phyloP scores from a whole-genome alignment of 2,329 filamentous ascomycete genomes.

The Arthrobotrys megalospora region DNA sequence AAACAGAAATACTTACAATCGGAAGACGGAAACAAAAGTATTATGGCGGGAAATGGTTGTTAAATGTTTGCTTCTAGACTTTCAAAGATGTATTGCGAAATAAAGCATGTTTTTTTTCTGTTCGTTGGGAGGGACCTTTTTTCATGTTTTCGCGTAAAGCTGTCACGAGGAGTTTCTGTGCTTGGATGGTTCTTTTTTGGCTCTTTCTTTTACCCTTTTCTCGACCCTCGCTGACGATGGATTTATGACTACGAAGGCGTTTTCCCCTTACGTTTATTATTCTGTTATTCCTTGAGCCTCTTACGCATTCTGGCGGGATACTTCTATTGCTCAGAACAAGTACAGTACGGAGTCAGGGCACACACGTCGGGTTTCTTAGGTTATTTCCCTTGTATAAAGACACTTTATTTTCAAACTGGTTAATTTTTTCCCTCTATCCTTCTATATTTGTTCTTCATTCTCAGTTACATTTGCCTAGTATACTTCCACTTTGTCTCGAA shows the following conservation, averaged over 20 bases:
- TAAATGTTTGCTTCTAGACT: slow-evolving; percentile 29
- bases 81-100: slow-evolving; percentile 52
- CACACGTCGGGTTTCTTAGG: slow-evolving; percentile 40
- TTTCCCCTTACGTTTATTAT: slow-evolving; percentile 6
- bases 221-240: slow-evolving; percentile 47
- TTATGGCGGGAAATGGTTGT: slow-evolving; percentile 16
- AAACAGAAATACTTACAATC: slow-evolving; percentile 37
- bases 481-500: not conserved
- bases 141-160: slow-evolving; percentile 27
- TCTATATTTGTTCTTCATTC: slow-evolving; percentile 18
- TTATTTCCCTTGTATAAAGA: slow-evolving; percentile 58
- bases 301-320: slow-evolving; percentile 35
- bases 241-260: slow-evolving; percentile 37
- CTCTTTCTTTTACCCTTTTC: slow-evolving; percentile 20
- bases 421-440: slow-evolving; percentile 4
- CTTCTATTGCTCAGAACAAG: slow-evolving; percentile 37
- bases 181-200: slow-evolving; percentile 3
- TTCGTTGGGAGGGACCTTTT: slow-evolving; percentile 27
- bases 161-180: slow-evolving; percentile 48
- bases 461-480: slow-evolving; percentile 1
- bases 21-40: slow-evolving; percentile 46
- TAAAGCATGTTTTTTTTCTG: slow-evolving; percentile 49
- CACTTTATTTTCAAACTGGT: slow-evolving; percentile 13
- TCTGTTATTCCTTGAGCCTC: slow-evolving; percentile 5
- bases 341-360: slow-evolving; percentile 54